Conservation (phyloP, 208 protist species). For the Trypanosoma cruzi region DNA sequence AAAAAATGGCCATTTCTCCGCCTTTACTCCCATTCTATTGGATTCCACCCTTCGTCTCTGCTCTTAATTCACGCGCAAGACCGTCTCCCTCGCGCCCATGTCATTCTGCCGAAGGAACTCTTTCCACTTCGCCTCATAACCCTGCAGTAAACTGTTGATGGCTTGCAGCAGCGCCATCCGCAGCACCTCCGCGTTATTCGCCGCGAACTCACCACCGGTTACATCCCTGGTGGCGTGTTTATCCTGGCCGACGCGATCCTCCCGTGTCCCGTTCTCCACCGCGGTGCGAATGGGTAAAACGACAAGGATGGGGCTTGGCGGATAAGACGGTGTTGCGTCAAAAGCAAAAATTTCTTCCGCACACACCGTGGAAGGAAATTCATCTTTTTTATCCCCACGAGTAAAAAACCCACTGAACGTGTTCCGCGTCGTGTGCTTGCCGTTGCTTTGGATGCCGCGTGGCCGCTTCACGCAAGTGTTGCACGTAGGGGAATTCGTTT, state of each 20-base stretch:
- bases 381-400: neutral
- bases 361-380: neutral
- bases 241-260: neutral
- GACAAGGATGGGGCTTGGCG: constrained; percentile 18
- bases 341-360: neutral
- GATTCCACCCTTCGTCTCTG: neutral
- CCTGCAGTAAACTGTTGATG: constrained; percentile 8
- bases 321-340: neutral
- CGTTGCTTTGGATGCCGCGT: neutral
- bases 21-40: constrained; percentile 1
- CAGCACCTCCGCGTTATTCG: neutral
- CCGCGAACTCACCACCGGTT: constrained; percentile 6
- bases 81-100: neutral
- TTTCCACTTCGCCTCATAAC: constrained; percentile 23
- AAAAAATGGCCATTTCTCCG: neutral
- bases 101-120: constrained; percentile 20
- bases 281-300: constrained; percentile 18
- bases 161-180: constrained; percentile 4
- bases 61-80: neutral
- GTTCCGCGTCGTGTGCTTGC: neutral
- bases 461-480: neutral
- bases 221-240: neutral
- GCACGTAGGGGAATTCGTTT: neutral
- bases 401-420: neutral
- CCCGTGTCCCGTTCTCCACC: neutral